Conservation (phyloP, 164 flowering plant species). For the Magnolia officinalis region DNA sequence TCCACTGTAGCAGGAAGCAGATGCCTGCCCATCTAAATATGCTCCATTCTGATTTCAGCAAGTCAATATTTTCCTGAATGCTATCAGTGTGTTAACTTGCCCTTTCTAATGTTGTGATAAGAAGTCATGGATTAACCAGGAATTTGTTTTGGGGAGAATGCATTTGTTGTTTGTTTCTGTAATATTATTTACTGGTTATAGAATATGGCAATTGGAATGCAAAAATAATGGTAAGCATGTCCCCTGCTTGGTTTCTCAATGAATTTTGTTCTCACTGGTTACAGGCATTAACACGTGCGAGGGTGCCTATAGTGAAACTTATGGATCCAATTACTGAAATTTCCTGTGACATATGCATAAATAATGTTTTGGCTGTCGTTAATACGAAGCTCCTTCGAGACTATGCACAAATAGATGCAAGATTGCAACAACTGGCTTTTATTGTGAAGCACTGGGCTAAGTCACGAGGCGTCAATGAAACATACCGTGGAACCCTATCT, state of each 20-base stretch:
- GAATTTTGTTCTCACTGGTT: background rate
- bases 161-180: background rate
- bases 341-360: constrained; percentile 96
- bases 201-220: background rate
- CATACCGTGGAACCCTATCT: constrained; percentile 93
- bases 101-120: no score
- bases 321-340: constrained; percentile 90
- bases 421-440: constrained; percentile 84
- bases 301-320: constrained; percentile 98
- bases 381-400: constrained; percentile 92
- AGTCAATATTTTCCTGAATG: no score
- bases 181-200: background rate
- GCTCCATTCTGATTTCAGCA: no score
- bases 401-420: constrained; percentile 79
- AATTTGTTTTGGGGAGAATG: background rate
- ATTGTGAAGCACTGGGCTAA: constrained; percentile 99
- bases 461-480: constrained; percentile 85
- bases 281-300: constrained; percentile 91
- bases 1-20: no score
- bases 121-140: no score
- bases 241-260: constrained; percentile 1
- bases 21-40: no score
- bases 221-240: background rate
- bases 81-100: no score
- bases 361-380: constrained; percentile 88